These are phyloP conservation scores for Amanita exitialis DNA, from an alignment of 768 basidiomycete species.

Conservation along the genomic window DNA sequence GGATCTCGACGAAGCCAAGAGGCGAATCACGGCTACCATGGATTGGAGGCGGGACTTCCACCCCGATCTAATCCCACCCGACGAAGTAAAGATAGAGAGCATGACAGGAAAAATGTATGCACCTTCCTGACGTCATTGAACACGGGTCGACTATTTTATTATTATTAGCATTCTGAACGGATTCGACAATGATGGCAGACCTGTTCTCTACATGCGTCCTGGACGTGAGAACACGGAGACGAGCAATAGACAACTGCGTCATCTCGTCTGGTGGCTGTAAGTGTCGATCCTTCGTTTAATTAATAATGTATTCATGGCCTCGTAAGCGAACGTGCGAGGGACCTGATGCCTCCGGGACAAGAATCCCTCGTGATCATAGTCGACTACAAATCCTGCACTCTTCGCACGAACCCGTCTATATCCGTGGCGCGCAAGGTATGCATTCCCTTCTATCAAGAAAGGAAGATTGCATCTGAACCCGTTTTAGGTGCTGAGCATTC, in stretches of 20 bases:
- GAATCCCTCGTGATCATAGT: conserved; percentile 78
- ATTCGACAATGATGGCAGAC: conserved; percentile 81
- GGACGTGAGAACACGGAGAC: conserved; percentile 79
- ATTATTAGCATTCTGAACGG: conserved; percentile 80
- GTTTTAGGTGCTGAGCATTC: conserved; percentile 54
- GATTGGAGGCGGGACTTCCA: conserved; percentile 83
- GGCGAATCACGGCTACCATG: conserved; percentile 65
- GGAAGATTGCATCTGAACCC: background rate
- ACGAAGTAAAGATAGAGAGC: conserved; percentile 71
- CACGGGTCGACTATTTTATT: background rate
- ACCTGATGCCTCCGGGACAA: conserved; percentile 78
- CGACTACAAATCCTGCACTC: conserved; percentile 76
- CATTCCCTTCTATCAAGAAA: background rate
- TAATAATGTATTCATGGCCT: background rate
- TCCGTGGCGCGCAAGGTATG: conserved; percentile 66
- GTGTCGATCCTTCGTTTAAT: conserved; percentile 18
- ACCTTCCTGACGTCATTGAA: background rate
- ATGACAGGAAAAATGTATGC: conserved; percentile 84
- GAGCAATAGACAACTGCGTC: conserved; percentile 68
- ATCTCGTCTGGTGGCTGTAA: conserved; percentile 82
- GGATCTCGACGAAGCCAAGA: conserved; percentile 68
- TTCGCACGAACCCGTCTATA: conserved; percentile 78
- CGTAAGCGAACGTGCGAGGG: conserved; percentile 76
- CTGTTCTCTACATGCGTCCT: conserved; percentile 83
- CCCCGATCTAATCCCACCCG: conserved; percentile 76